phyloP scores from a whole-genome alignment of 2,329 filamentous ascomycete species.

The Hypoxylon sp. region DNA sequence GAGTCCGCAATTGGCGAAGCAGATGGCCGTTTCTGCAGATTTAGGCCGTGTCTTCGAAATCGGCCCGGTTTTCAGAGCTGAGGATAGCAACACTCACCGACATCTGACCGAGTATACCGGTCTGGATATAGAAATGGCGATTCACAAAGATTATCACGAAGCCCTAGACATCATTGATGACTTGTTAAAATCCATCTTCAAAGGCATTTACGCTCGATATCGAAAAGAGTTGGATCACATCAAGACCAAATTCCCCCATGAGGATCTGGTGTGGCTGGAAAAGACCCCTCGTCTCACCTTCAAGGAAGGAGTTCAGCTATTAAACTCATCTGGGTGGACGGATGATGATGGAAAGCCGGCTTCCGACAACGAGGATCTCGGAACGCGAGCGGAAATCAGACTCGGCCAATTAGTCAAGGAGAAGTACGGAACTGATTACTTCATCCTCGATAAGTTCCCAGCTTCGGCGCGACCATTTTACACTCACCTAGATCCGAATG shows the following conservation, averaged over 20 bases:
- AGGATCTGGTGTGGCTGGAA: constrained; percentile 89
- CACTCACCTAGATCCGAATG: constrained; percentile 81
- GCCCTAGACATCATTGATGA: constrained; percentile 83
- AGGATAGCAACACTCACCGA: constrained; percentile 95
- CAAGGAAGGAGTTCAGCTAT: constrained; percentile 81
- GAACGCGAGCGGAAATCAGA: constrained; percentile 88
- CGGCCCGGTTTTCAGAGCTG: constrained; percentile 90
- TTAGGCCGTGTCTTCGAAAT: constrained; percentile 92
- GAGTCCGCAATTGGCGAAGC: constrained; percentile 92
- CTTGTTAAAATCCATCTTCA: constrained; percentile 85
- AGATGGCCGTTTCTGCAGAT: constrained; percentile 91
- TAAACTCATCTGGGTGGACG: constrained; percentile 82
- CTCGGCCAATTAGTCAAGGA: constrained; percentile 88
- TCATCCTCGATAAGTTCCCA: constrained; percentile 95
- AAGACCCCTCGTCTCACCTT: constrained; percentile 88
- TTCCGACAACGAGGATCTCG: constrained; percentile 83
- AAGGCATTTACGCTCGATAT: constrained; percentile 77
- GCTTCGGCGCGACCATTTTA: constrained; percentile 89
- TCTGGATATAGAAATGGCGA: constrained; percentile 92
- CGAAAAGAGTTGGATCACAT: constrained; percentile 81
- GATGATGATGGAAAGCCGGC: constrained; percentile 82
- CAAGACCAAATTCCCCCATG: constrained; percentile 87
- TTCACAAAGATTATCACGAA: constrained; percentile 91
- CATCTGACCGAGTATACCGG: constrained; percentile 96
- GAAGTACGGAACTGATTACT: constrained; percentile 91